Evolutionary conservation across 495 filamentous ascomycete species (phyloP).

Genomic region (Penicillium paxilli): DNA sequence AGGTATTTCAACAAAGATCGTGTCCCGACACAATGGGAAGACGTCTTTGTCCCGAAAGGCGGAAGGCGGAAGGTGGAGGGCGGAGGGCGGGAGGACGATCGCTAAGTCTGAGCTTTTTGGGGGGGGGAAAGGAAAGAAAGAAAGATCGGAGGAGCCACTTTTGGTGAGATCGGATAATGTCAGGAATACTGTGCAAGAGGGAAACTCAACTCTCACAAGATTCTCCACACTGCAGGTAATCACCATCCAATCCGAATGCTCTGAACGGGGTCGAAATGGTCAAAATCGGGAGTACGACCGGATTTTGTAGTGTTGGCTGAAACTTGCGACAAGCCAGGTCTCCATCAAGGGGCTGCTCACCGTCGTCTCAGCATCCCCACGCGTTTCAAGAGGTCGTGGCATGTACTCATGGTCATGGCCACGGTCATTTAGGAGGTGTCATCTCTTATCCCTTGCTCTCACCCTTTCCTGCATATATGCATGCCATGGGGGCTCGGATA

Average conservation of each 20-base stretch:
- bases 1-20: neutral
- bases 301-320: neutral
- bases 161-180: slow-evolving; percentile 23
- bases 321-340: neutral
- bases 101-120: slow-evolving; percentile 27
- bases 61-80: no score
- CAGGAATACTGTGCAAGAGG: no score
- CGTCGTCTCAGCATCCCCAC: slow-evolving; percentile 6
- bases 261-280: neutral
- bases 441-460: slow-evolving; percentile 13
- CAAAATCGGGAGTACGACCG: neutral
- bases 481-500: neutral
- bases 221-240: neutral
- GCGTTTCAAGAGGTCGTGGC: slow-evolving; percentile 18
- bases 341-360: neutral
- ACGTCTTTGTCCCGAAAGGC: neutral
- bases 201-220: slow-evolving; percentile 3
- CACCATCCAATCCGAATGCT: neutral
- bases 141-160: slow-evolving; percentile 22
- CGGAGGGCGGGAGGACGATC: neutral
- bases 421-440: slow-evolving; percentile 5
- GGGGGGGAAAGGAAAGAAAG: neutral
- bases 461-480: neutral
- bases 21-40: neutral
- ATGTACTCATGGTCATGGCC: no score